A percentile compares a stretch with the other conserved stretches of the same genome.
phyloP scores from a whole-genome alignment of 2,329 filamentous ascomycete genomes.

The Colletotrichum sidae region DNA sequence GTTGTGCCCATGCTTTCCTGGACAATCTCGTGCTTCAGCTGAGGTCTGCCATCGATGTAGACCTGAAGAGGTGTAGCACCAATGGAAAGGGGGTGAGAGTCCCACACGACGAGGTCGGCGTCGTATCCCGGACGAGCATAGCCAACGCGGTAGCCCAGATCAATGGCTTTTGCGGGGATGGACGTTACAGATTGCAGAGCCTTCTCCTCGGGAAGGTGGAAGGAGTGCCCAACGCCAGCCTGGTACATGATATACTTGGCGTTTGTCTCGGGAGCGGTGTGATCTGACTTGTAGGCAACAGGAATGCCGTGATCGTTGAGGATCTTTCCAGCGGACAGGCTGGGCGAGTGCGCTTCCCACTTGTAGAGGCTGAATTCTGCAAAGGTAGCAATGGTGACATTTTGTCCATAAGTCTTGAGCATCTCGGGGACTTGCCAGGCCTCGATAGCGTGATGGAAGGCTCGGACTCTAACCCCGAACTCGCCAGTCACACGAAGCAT shows the following conservation, averaged over 20 bases:
- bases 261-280: slow-evolving; percentile 47
- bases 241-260: slow-evolving; percentile 57
- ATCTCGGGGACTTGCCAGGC: slow-evolving; percentile 55
- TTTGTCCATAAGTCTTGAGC: slow-evolving; percentile 52
- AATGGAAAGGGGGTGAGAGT: slow-evolving; percentile 57
- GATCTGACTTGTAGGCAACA: slow-evolving; percentile 58
- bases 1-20: slow-evolving; percentile 41
- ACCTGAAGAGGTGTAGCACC: slow-evolving; percentile 60
- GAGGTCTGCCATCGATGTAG: slow-evolving; percentile 57
- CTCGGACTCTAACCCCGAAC: slow-evolving; percentile 54
- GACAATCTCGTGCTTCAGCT: slow-evolving; percentile 48
- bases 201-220: slow-evolving; percentile 52
- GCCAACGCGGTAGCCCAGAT: slow-evolving; percentile 57
- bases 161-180: slow-evolving; percentile 56
- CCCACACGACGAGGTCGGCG: slow-evolving; percentile 62
- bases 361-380: slow-evolving; percentile 56
- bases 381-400: slow-evolving; percentile 57
- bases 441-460: slow-evolving; percentile 54
- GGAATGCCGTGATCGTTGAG: slow-evolving; percentile 53
- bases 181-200: slow-evolving; percentile 58
- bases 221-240: slow-evolving; percentile 54
- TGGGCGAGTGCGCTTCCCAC: slow-evolving; percentile 54
- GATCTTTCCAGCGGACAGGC: slow-evolving; percentile 53
- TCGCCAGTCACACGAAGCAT: slow-evolving; percentile 56
- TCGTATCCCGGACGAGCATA: slow-evolving; percentile 58